Conservation (phyloP, 306 rosid species). For the Rosa multiflora region DNA sequence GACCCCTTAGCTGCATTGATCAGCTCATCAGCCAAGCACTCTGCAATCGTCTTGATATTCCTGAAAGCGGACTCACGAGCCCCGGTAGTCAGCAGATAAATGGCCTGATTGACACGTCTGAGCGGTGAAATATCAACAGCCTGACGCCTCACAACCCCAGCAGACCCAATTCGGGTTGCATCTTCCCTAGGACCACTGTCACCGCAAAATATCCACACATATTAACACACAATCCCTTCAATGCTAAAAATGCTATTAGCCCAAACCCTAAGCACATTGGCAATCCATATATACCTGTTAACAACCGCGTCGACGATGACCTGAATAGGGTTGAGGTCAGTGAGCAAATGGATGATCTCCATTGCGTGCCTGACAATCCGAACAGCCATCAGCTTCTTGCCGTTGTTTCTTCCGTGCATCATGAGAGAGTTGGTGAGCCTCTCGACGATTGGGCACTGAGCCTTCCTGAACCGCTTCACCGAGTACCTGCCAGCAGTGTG, state of each 20-base stretch:
- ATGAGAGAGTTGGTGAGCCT: conserved; percentile 23
- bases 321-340: conserved; percentile 18
- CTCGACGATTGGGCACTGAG: conserved; percentile 17
- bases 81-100: conserved; percentile 14
- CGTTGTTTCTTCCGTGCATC: conserved; percentile 23
- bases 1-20: conserved; percentile 22
- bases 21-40: conserved; percentile 24
- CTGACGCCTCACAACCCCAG: conserved; percentile 25
- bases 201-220: background rate
- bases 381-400: conserved; percentile 21
- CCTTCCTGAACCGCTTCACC: conserved; percentile 21
- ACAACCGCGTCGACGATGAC: conserved; percentile 14
- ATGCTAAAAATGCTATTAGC: background rate
- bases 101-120: conserved; percentile 24
- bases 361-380: conserved; percentile 14
- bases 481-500: conserved; percentile 23
- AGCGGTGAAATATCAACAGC: conserved; percentile 19
- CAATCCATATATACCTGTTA: background rate
- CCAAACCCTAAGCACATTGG: background rate
- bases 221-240: background rate
- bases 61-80: conserved; percentile 21
- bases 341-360: conserved; percentile 25
- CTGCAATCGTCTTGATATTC: conserved; percentile 12
- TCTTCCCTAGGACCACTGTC: conserved; percentile 21
- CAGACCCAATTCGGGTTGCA: conserved; percentile 20